These are phyloP conservation scores for Hortiboletus campestris DNA, from an alignment of 768 basidiomycete genomes.

Conservation along the genomic window DNA sequence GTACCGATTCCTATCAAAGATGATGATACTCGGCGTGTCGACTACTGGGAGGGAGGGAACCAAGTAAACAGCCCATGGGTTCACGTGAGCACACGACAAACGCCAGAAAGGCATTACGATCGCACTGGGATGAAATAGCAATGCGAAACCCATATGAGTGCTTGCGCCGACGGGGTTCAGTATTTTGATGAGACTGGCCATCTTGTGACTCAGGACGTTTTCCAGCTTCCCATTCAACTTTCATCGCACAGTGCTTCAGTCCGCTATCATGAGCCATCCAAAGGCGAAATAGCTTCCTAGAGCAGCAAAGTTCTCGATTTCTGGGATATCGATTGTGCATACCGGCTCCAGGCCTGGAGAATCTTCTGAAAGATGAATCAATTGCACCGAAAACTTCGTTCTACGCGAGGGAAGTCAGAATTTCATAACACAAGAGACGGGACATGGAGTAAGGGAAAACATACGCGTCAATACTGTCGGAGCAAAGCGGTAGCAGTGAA, in stretches of 20 bases:
- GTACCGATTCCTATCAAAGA: conserved; percentile 5
- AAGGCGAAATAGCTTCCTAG: too few species aligned
- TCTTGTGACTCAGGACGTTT: too few species aligned
- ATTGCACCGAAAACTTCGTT: background rate
- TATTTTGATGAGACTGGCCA: background rate
- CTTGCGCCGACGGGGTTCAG: background rate
- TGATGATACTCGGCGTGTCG: conserved; percentile 1
- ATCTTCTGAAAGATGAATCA: background rate
- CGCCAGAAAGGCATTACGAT: background rate
- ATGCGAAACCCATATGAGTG: too few species aligned
- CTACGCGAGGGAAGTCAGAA: background rate
- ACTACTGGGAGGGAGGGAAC: conserved; percentile 8
- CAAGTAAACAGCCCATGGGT: conserved; percentile 6
- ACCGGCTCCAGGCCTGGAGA: background rate
- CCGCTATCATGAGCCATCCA: background rate
- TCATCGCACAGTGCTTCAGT: background rate
- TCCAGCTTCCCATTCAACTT: too few species aligned
- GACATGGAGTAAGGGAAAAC: background rate
- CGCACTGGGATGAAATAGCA: background rate
- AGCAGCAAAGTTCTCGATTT: too few species aligned
- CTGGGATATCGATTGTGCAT: too few species aligned
- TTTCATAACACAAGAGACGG: too few species aligned
- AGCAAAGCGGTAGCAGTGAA: background rate
- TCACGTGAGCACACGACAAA: conserved; percentile 3
- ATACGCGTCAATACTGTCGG: background rate